Base-by-base conservation (phyloP, 78 protist species). In the Dictyostelium brefeldianum region DNA sequence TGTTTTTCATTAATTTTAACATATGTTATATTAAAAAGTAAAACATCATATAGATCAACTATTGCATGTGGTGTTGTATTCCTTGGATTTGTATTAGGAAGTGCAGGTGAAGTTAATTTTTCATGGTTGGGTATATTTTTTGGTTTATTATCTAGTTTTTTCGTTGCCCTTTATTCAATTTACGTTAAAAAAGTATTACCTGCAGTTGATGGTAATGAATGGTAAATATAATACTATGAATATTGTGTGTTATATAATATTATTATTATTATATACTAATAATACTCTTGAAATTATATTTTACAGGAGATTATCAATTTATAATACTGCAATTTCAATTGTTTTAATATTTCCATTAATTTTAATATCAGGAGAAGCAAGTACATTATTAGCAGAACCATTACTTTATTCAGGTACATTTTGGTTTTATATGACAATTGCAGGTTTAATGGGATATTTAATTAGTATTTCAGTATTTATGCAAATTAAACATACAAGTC, bases 401-500 rank as follows among this genome's bases (percentile, higher is more conserved):
- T 20, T 57, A 10, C 22, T 93, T 18, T 51, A 73, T 48, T 56
- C 93, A 22, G 67, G 71, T 69, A 1, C 67, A 25, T 94, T 92
- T 70, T 96, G 97, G 97, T 0, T 67, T 36, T 59, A 62, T 46
- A 94, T 92, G 96, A 85, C 95, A 5, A 17, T 96, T 41, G 89
- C 96, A 47, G 98, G 97, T 48, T 36, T 96, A 17, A 50, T 89
- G 59, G 94, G 94, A 15, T 81, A 67, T 48, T 46, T 85, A 10
- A 96, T 97, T 54, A 87, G 80, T 81, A 85, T 97, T 27, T 97
- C 96, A 18, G 77, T 83, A 25, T 97, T 84, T 69, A 70, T 94
- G 89, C 98, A 97, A 85, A 97, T 97, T 53, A 96, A 97, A 79
- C 95, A 62, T 75, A 97, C 98, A 1, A 31, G 83, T 17, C 98